Evolutionary conservation across 2,329 filamentous ascomycete genomes (phyloP), one percentile per base, ranked within the genome.

Genomic region (Beauveria asiatica): DNA sequence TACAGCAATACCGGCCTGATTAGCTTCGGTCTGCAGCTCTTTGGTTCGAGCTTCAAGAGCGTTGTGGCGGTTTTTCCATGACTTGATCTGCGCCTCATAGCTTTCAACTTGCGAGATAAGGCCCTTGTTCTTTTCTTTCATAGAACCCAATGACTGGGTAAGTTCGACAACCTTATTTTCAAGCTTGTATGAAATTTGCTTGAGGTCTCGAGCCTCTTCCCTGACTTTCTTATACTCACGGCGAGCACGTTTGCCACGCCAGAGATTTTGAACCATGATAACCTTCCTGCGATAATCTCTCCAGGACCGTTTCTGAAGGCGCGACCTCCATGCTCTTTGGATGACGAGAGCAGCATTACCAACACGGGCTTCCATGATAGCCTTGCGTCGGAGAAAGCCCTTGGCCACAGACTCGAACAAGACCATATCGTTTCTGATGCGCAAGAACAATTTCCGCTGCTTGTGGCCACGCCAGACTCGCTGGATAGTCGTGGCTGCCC

Each of bases 111-210:
- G 92, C 41, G 84, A 87, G 67, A 89, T 81, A 63, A 99, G 82
- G 61, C 84, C 83, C 80, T 96, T 97, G 83, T 99, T 99, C 76
- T 96, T 90, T 64, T 87, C 84, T 79, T 96, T 96, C 82, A 96
- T 88, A 10, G 91, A 87, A 65, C 94, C 92, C 67, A 99, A 77
- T 54, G 88, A 90, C 74, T 99, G 94, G 1, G 94, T 99, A 69
- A 99, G 83, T 78, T 99, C 94, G 64, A 99, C 91, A 64, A 99
- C 94, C 85, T 99, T 99, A 83, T 99, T 97, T 75, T 99, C 94
- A 68, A 99, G 80, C 80, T 96, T 97, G 81, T 99, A 99, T 2
- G 94, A 97, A 67, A 99, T 99, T 75, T 97, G 93, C 81, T 97
- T 97, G 73, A 99, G 84, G 78, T 99, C 95, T 70, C 94, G 89